Percentiles rank a stretch among this genome's conserved stretches.
Evolutionary conservation across 2,329 filamentous ascomycete genomes (phyloP).

Genomic region (Fusarium secorum): DNA sequence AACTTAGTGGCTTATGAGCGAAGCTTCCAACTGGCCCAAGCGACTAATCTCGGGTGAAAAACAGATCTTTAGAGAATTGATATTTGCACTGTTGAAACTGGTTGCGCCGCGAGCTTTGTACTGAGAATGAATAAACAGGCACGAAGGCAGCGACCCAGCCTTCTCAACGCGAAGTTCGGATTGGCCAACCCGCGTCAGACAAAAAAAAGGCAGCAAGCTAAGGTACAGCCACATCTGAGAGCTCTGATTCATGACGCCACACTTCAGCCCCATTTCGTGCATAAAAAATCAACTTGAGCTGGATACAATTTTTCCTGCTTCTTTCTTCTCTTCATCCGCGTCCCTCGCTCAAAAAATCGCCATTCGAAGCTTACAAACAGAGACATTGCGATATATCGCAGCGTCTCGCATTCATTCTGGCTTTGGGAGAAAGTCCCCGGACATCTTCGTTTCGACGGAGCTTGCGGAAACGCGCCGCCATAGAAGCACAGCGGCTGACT

Average conservation of each 20-base stretch:
- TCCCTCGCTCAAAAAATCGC: conserved; percentile 99
- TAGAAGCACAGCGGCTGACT: conserved; percentile 97
- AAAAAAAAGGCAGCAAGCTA: conserved; percentile 26
- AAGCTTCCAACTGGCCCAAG: neutral
- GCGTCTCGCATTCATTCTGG: conserved; percentile 51
- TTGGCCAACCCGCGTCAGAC: conserved; percentile 34
- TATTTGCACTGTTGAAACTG: conserved; percentile 4
- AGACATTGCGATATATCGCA: conserved; percentile 52
- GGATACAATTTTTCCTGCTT: conserved; percentile 21
- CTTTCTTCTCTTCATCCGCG: conserved; percentile 56
- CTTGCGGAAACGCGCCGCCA: conserved; percentile 99
- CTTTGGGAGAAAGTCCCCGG: conserved; percentile 99
- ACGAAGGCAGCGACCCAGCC: conserved; percentile 43
- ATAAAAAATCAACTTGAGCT: conserved; percentile 40
- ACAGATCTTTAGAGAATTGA: neutral
- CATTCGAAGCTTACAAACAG: conserved; percentile 99
- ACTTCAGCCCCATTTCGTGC: conserved; percentile 31
- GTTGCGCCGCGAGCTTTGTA: conserved; percentile 37
- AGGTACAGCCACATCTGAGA: conserved; percentile 22
- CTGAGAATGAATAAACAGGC: conserved; percentile 35
- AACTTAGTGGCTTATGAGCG: neutral
- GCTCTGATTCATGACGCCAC: conserved; percentile 26
- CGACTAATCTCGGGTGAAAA: neutral
- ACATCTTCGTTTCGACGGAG: conserved; percentile 64
- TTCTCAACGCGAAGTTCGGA: conserved; percentile 38